Evolutionary conservation across 2,329 filamentous ascomycete genomes (phyloP).

Genomic region (Ascochyta pisi): DNA sequence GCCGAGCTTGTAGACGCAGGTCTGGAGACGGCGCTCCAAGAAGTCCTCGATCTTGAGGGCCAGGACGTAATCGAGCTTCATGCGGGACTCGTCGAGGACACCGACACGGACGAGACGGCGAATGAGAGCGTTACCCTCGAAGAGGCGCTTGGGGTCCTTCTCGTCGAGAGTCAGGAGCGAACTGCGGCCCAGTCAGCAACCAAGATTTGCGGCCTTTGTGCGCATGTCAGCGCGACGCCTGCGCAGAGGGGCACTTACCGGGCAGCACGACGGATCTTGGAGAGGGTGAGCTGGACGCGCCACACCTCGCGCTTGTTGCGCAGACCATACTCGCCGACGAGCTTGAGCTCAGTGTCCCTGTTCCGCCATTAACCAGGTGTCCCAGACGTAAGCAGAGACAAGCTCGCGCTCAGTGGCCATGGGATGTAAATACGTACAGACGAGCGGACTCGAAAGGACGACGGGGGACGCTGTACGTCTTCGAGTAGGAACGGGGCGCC

Average conservation of each 20-base stretch:
- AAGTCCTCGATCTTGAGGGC: conserved; percentile 99
- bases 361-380: conserved; percentile 67
- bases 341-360: conserved; percentile 99
- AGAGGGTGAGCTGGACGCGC: conserved; percentile 98
- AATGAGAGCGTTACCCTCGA: conserved; percentile 99
- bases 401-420: conserved; percentile 98
- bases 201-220: conserved; percentile 14
- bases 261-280: conserved; percentile 99
- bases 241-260: conserved; percentile 68
- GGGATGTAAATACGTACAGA: conserved; percentile 80
- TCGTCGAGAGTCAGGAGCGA: conserved; percentile 99
- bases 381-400: conserved; percentile 96
- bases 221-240: conserved; percentile 18
- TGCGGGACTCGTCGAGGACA: conserved; percentile 99
- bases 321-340: conserved; percentile 99
- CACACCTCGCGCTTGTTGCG: conserved; percentile 99
- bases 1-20: conserved; percentile 99
- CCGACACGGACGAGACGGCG: conserved; percentile 99
- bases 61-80: conserved; percentile 99
- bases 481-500: conserved; percentile 79
- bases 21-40: conserved; percentile 99
- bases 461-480: conserved; percentile 99
- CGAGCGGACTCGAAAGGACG: conserved; percentile 99
- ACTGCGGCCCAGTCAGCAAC: conserved; percentile 62
- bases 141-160: conserved; percentile 99